Evolutionary conservation across 805 yeast genomes (phyloP).

Genomic region (Candida sanyiensis): DNA sequence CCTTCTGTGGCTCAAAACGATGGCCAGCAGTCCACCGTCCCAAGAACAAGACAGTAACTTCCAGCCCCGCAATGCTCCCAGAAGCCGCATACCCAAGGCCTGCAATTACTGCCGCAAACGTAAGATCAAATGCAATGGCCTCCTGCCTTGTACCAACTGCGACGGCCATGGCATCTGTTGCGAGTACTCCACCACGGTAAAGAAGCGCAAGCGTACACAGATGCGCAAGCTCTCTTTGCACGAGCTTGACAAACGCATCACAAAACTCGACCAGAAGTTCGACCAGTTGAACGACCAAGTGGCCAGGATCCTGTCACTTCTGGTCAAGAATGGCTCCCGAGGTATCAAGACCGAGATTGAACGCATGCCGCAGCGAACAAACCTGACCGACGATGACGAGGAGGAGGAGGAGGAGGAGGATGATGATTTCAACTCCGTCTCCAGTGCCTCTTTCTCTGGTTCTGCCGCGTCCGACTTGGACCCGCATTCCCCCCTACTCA

Average conservation of each 20-base stretch:
- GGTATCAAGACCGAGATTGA: background rate
- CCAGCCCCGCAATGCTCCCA: conserved; percentile 7
- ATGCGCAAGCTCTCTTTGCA: conserved; percentile 20
- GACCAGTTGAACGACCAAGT: conserved; percentile 14
- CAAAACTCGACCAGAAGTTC: conserved; percentile 17
- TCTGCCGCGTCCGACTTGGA: too few relatives aligned
- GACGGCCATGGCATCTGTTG: conserved; percentile 80
- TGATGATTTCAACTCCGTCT: too few relatives aligned
- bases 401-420: too few relatives aligned
- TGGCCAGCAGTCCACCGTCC: too few relatives aligned
- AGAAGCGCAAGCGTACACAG: conserved; percentile 18
- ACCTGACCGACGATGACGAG: too few relatives aligned
- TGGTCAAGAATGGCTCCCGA: conserved; percentile 6
- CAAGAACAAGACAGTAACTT: too few relatives aligned
- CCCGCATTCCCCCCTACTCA: too few relatives aligned
- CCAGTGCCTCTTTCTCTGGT: too few relatives aligned
- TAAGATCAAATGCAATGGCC: conserved; percentile 37
- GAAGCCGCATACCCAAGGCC: conserved; percentile 34
- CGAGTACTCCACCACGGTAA: conserved; percentile 42
- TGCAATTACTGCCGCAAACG: conserved; percentile 38
- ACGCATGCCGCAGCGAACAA: too few relatives aligned
- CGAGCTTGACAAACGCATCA: conserved; percentile 22
- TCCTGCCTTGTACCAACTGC: conserved; percentile 64
- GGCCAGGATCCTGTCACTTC: conserved; percentile 9
- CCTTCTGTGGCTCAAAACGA: too few relatives aligned